Base-by-base conservation (phyloP, 129 eudicot genomes). In the Erigeron canadensis region DNA sequence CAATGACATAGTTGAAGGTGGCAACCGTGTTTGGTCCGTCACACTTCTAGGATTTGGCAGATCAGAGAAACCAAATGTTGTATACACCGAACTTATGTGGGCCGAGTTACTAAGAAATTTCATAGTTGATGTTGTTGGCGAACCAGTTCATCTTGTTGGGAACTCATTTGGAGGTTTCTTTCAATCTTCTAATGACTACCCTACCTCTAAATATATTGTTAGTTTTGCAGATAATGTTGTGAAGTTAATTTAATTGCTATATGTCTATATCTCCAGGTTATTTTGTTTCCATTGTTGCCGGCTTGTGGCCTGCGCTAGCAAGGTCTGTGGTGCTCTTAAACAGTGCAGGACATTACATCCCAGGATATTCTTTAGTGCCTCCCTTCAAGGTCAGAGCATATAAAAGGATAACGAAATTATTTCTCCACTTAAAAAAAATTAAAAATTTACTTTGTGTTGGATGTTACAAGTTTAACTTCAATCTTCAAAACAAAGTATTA, bases 81-180 rank as follows among this genome's bases (percentile, higher is more conserved):
- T 89, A 2, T 89, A 93, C 85, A 83, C 91, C 57, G 98, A 93
- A 84, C 88, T 89, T 21, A 56, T 89, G 90, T 93, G 98, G 98
- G 92, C 98, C 41, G 91, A 89, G 79, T 72, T 93, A 41, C 61
- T 93, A 21, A 84, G 91, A 65, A 89, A 82, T 70, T 93, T 93
- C 74, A 89, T 93, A 74, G 68, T 93, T 71, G 95, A 89, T 77
- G 98, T 89, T 67, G 84, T 93, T 58, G 79, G 90, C 63, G 88
- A 93, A 74, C 96, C 89, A 3, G 96, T 82, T 38, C 96, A 93
- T 84, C 96, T 93, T 72, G 95, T 89, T 62, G 98, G 98, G 54
- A 93, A 93, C 78, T 93, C 98, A 39, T 81, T 93, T 62, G 98
- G 98, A 71, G 98, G 98, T 93, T 87, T 69, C 85, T 67, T 16